A percentile compares a stretch with the other conserved stretches of the same genome.
Evolutionary conservation across 495 filamentous ascomycete species (phyloP).

Genomic region (Daldinia childiae): DNA sequence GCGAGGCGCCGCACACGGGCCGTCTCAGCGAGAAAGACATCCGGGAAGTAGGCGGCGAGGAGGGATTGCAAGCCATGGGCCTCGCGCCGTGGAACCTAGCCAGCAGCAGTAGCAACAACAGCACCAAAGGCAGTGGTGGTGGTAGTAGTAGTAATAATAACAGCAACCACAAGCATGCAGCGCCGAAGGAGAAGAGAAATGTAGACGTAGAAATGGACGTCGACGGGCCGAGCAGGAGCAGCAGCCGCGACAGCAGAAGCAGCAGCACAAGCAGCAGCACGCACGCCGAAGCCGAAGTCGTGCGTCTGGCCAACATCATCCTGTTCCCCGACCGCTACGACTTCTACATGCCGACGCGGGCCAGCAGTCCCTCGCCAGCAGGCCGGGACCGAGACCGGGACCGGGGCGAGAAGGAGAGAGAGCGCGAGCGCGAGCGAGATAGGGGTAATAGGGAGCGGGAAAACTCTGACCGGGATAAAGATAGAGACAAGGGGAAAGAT

Average conservation of each 20-base stretch:
- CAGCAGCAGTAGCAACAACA: constrained; percentile 39
- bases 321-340: constrained; percentile 61
- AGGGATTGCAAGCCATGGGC: constrained; percentile 59
- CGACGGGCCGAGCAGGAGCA: constrained; percentile 20
- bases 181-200: constrained; percentile 32
- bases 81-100: constrained; percentile 56
- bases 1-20: constrained; percentile 56
- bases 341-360: constrained; percentile 57
- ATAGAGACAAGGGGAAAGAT: constrained; percentile 36
- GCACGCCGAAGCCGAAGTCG: constrained; percentile 57
- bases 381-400: constrained; percentile 6
- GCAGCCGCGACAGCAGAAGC: constrained; percentile 40
- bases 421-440: constrained; percentile 21
- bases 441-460: constrained; percentile 26
- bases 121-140: neutral
- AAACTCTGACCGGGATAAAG: constrained; percentile 24
- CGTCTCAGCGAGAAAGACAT: constrained; percentile 58
- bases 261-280: constrained; percentile 38
- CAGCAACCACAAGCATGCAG: constrained; percentile 4
- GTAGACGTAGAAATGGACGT: constrained; percentile 33
- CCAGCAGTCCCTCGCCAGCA: constrained; percentile 40
- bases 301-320: constrained; percentile 60
- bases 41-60: constrained; percentile 56
- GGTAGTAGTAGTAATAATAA: neutral
- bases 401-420: constrained; percentile 26